Evolutionary conservation across 371 early-diverging fungal genomes (phyloP).

Genomic region (Batkoa obscura): DNA sequence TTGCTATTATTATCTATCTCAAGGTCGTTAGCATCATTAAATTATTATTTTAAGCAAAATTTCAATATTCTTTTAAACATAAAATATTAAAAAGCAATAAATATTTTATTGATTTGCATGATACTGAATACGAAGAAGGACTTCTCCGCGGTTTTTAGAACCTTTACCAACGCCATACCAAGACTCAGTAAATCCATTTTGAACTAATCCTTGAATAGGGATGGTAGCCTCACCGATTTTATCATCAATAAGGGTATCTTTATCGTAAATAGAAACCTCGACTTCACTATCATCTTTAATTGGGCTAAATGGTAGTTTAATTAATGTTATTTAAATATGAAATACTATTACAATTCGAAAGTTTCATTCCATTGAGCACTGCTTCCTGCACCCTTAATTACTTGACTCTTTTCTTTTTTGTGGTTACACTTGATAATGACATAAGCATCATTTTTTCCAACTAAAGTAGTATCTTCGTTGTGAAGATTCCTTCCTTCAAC

Average conservation of each 20-base stretch:
- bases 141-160: conserved; percentile 3
- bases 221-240: conserved; percentile 4
- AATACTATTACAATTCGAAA: conserved; percentile 2
- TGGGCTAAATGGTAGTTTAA: background rate
- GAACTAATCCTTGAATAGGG: background rate
- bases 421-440: conserved; percentile 1
- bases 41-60: no score
- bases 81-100: no score
- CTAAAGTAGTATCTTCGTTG: background rate
- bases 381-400: background rate
- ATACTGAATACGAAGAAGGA: conserved; percentile 1
- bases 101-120: no score
- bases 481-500: conserved; percentile 3
- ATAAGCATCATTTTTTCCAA: conserved; percentile 5
- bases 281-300: conserved; percentile 3
- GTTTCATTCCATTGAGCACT: background rate
- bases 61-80: no score
- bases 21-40: no score
- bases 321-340: background rate
- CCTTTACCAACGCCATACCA: conserved; percentile 5
- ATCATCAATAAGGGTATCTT: conserved; percentile 5
- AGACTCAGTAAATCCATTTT: background rate
- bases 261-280: background rate
- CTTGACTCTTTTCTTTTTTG: background rate
- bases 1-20: no score